These are phyloP conservation scores for Mycena capillaripes DNA, from an alignment of 768 basidiomycete genomes.

Conservation along the genomic window DNA sequence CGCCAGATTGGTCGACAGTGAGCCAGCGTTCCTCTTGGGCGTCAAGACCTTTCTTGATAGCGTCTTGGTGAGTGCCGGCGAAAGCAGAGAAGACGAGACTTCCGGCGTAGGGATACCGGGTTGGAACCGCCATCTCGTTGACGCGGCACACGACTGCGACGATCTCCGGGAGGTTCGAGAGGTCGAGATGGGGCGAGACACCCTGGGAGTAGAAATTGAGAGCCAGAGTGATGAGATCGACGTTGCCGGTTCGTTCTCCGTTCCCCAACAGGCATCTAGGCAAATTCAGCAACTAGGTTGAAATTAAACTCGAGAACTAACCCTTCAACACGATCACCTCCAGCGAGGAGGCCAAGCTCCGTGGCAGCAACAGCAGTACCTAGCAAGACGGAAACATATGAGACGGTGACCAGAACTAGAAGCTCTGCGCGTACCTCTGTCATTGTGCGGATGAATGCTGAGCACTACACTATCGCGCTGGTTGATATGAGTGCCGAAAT, in stretches of 20 bases:
- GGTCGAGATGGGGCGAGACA: constrained; percentile 88
- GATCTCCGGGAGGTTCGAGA: constrained; percentile 86
- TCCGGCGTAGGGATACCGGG: constrained; percentile 96
- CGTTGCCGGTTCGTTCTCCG: constrained; percentile 98
- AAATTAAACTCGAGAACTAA: constrained; percentile 47
- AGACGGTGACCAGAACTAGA: background rate
- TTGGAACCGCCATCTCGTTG: constrained; percentile 96
- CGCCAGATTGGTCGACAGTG: constrained; percentile 59
- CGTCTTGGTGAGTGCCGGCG: constrained; percentile 98
- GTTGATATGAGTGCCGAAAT: constrained; percentile 87
- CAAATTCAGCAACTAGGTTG: background rate
- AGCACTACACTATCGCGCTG: constrained; percentile 93
- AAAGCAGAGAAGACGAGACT: constrained; percentile 99
- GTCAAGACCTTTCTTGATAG: constrained; percentile 99
- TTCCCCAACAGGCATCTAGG: constrained; percentile 90
- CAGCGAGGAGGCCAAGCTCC: constrained; percentile 83
- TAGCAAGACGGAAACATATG: constrained; percentile 41
- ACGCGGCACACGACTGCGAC: constrained; percentile 91
- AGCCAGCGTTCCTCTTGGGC: constrained; percentile 67
- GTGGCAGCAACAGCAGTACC: constrained; percentile 94
- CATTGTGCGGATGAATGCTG: constrained; percentile 96
- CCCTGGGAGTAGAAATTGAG: constrained; percentile 98
- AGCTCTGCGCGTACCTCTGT: constrained; percentile 75
- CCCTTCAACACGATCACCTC: constrained; percentile 93
- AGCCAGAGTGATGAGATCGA: constrained; percentile 96